Conservation (phyloP, 108 stramenopile genomes). For the Fragilaria crotonensis region DNA sequence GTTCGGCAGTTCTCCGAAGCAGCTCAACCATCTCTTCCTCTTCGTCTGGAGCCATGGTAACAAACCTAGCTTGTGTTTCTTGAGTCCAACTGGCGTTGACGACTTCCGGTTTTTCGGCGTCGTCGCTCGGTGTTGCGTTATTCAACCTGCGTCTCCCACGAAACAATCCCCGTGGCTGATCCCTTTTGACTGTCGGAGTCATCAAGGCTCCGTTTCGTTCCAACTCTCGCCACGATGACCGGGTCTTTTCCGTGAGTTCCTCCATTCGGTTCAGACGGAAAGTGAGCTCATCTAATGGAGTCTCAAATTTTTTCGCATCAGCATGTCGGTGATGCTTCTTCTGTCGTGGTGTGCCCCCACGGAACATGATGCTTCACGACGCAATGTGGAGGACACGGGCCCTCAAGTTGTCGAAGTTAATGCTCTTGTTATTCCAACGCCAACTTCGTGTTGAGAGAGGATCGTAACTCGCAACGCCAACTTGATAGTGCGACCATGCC, state of each 20-base stretch:
- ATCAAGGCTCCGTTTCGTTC: constrained; percentile 5
- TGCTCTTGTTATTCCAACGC: no score
- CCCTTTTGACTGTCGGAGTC: background rate
- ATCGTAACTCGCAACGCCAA: no score
- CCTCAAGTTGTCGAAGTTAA: no score
- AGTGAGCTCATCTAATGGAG: constrained; percentile 35
- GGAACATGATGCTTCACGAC: no score
- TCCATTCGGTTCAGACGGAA: constrained; percentile 34
- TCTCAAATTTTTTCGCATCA: background rate
- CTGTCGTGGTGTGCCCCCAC: no score
- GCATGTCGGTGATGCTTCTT: background rate
- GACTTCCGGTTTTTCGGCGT: background rate
- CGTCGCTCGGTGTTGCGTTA: constrained; percentile 1
- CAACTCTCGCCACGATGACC: no score
- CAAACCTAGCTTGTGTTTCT: constrained; percentile 11
- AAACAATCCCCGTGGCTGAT: background rate
- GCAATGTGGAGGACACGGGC: no score
- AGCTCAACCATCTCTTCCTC: constrained; percentile 58
- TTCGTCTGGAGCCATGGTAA: constrained; percentile 22
- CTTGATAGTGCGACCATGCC: no score
- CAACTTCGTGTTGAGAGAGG: no score
- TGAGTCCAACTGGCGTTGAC: background rate
- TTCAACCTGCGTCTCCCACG: background rate
- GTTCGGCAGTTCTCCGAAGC: constrained; percentile 63
- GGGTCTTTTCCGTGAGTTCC: constrained; percentile 16